Evolutionary conservation across 2,329 filamentous ascomycete species (phyloP).

Genomic region (Nothophaeocryptopus gaeumannii): DNA sequence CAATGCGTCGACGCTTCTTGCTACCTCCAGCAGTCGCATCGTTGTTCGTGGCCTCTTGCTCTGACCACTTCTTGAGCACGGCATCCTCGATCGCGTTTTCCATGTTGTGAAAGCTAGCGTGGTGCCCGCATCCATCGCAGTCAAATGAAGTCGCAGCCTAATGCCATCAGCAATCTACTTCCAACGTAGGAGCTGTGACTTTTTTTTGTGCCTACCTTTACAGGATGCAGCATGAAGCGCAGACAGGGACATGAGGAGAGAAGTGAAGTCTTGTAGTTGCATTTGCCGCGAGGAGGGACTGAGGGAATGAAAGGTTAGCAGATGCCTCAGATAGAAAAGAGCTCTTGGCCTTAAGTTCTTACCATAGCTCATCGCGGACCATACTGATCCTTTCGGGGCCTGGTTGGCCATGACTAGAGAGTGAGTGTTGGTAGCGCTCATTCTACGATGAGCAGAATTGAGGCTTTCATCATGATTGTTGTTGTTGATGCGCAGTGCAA

Average conservation of each 20-base stretch:
- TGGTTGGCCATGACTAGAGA: conserved; percentile 24
- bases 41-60: conserved; percentile 31
- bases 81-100: conserved; percentile 52
- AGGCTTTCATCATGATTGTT: background rate
- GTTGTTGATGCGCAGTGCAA: background rate
- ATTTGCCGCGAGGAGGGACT: conserved; percentile 48
- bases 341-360: no score
- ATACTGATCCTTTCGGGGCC: conserved; percentile 44
- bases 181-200: background rate
- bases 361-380: conserved; percentile 51
- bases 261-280: conserved; percentile 49
- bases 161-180: background rate
- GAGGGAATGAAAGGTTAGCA: no score
- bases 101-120: conserved; percentile 55
- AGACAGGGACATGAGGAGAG: conserved; percentile 52
- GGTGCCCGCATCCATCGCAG: conserved; percentile 56
- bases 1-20: conserved; percentile 28
- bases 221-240: conserved; percentile 57
- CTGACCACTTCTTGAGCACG: conserved; percentile 46
- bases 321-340: no score
- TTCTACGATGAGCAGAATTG: background rate
- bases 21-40: conserved; percentile 14
- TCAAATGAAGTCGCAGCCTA: conserved; percentile 51
- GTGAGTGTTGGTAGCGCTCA: background rate
- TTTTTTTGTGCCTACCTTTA: conserved; percentile 43